Conservation (phyloP, 805 yeast genomes). For the Starmerella lactis-condensi region DNA sequence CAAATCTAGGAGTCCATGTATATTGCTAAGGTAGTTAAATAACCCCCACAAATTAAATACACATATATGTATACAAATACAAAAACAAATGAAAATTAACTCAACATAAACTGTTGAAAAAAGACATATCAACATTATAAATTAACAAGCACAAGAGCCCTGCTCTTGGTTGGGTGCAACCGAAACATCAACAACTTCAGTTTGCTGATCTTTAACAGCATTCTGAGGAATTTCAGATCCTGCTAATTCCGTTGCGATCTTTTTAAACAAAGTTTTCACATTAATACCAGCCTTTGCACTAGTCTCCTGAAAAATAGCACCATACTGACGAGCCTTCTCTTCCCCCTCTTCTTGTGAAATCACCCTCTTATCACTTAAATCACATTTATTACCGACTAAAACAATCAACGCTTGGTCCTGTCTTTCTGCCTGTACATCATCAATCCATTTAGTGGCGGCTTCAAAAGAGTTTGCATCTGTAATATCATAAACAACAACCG, state of each 20-base stretch:
- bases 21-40: too few relatives aligned
- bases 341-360: constrained; percentile 85
- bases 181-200: constrained; percentile 18
- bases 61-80: too few relatives aligned
- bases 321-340: constrained; percentile 48
- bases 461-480: constrained; percentile 67
- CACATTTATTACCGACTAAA: constrained; percentile 84
- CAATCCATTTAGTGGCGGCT: constrained; percentile 77
- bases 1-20: too few relatives aligned
- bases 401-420: constrained; percentile 78
- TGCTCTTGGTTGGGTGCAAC: constrained; percentile 18
- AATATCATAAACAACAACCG: constrained; percentile 87
- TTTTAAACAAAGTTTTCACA: constrained; percentile 73
- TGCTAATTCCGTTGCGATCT: constrained; percentile 78
- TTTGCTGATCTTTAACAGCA: constrained; percentile 11
- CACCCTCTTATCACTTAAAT: constrained; percentile 62
- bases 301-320: constrained; percentile 76
- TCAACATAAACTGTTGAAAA: too few relatives aligned
- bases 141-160: constrained; percentile 16
- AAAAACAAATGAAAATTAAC: too few relatives aligned
- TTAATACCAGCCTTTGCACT: constrained; percentile 90
- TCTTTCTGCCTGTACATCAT: constrained; percentile 82
- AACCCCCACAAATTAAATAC: too few relatives aligned
- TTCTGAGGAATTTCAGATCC: constrained; percentile 37
- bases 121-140: too few relatives aligned